Percentiles rank a stretch among this genome's conserved stretches.
Conservation (phyloP, 1,284 basidiomycete genomes). For the Cryptococcus sp. region DNA sequence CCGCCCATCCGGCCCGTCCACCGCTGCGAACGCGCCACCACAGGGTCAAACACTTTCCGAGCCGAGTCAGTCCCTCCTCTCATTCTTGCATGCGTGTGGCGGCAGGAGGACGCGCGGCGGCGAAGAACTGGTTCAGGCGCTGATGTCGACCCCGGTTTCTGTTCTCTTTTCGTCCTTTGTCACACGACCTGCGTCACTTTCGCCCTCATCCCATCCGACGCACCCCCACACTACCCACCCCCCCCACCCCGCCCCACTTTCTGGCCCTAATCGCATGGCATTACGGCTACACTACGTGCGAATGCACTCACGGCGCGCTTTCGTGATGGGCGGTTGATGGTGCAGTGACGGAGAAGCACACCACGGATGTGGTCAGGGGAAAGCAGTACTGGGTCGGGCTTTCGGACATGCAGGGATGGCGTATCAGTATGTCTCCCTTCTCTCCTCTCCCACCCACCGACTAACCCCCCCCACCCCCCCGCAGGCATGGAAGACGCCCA, state of each 20-base stretch:
- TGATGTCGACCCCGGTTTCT: constrained; percentile 3
- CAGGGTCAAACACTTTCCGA: constrained; percentile 51
- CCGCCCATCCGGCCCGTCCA: not conserved
- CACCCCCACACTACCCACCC: too few species aligned
- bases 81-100: not conserved
- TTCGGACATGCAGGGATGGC: constrained; percentile 99
- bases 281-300: not conserved
- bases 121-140: constrained; percentile 2
- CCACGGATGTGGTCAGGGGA: constrained; percentile 69
- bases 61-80: constrained; percentile 37
- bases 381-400: constrained; percentile 75
- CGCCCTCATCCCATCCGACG: not conserved
- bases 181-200: constrained; percentile 17
- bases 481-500: constrained; percentile 94
- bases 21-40: not conserved
- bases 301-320: not conserved
- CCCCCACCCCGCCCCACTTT: too few species aligned
- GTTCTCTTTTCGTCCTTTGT: constrained; percentile 12
- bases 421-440: constrained; percentile 72
- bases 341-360: constrained; percentile 72
- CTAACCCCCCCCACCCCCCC: not conserved
- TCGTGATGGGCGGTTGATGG: not conserved
- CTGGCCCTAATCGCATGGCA: too few species aligned
- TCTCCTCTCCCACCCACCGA: not conserved
- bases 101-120: too few species aligned